phyloP scores from a whole-genome alignment of 2,329 filamentous ascomycete species.

The Zymoseptoria pseudotritici region DNA sequence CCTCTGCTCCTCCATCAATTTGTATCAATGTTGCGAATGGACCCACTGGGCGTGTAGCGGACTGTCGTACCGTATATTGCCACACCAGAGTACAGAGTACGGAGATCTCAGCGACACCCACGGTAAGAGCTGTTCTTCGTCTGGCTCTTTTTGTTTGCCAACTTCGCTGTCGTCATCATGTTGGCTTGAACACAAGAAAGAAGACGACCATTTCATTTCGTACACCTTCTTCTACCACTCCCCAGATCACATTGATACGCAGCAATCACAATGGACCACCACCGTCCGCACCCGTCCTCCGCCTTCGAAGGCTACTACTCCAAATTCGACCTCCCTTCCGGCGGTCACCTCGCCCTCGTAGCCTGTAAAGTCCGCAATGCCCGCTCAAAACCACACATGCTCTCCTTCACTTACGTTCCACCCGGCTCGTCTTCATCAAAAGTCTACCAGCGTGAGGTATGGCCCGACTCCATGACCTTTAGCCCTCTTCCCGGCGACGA shows the following conservation, averaged over 20 bases:
- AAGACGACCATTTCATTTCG: neutral
- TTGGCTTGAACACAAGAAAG: neutral
- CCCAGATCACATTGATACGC: neutral
- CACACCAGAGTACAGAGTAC: too few relatives aligned
- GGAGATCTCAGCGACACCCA: too few relatives aligned
- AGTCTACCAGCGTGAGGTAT: slow-evolving; percentile 38
- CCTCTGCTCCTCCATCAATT: too few relatives aligned
- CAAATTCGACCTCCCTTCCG: slow-evolving; percentile 42
- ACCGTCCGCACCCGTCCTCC: slow-evolving; percentile 34
- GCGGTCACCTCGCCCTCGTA: slow-evolving; percentile 40
- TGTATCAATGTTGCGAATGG: too few relatives aligned
- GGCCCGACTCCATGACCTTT: slow-evolving; percentile 35
- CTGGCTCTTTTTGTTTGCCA: too few relatives aligned
- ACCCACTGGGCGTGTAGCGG: too few relatives aligned
- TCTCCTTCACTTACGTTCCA: slow-evolving; percentile 46
- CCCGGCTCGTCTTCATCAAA: slow-evolving; percentile 8
- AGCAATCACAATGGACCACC: slow-evolving; percentile 33
- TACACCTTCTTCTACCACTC: neutral
- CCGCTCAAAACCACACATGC: slow-evolving; percentile 32
- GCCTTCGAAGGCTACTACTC: slow-evolving; percentile 47
- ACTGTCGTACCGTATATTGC: too few relatives aligned
- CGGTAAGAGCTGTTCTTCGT: neutral
- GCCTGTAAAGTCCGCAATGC: slow-evolving; percentile 42
- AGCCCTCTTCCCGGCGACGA: slow-evolving; percentile 20
- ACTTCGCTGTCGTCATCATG: neutral